Percentiles rank a stretch among this genome's conserved stretches.
Evolutionary conservation across 2,329 filamentous ascomycete genomes (phyloP).

Genomic region (Beauveria sp.): DNA sequence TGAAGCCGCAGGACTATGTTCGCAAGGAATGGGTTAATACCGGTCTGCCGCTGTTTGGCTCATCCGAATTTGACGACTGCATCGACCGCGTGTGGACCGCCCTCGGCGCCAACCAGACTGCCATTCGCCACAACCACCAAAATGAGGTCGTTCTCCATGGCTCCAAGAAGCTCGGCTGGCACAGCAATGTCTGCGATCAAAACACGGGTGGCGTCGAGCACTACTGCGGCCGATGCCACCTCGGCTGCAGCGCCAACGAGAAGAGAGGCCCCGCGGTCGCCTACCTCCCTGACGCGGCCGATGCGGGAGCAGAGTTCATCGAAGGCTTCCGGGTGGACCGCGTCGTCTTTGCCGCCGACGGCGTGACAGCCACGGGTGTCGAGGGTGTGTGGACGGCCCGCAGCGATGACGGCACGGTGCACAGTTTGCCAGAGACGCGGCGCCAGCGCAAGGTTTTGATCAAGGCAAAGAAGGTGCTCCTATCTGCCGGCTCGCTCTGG

Average conservation of each 20-base stretch:
- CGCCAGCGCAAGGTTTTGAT: slow-evolving; percentile 57
- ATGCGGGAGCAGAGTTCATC: slow-evolving; percentile 70
- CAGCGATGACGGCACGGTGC: slow-evolving; percentile 52
- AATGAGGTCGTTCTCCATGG: slow-evolving; percentile 71
- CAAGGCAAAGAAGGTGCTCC: slow-evolving; percentile 71
- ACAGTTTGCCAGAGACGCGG: slow-evolving; percentile 40
- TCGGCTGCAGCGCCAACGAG: slow-evolving; percentile 56
- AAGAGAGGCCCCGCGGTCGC: slow-evolving; percentile 74
- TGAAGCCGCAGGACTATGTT: slow-evolving; percentile 65
- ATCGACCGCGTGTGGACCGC: slow-evolving; percentile 70
- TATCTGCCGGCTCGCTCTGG: slow-evolving; percentile 70
- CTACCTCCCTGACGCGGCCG: slow-evolving; percentile 73
- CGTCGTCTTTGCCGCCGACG: slow-evolving; percentile 57
- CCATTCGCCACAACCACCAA: slow-evolving; percentile 63
- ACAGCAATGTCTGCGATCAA: slow-evolving; percentile 62
- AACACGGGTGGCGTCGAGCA: slow-evolving; percentile 71
- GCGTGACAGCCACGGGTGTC: slow-evolving; percentile 60
- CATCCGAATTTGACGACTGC: slow-evolving; percentile 65
- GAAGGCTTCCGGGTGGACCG: slow-evolving; percentile 71
- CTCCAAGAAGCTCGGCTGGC: slow-evolving; percentile 64
- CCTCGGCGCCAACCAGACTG: slow-evolving; percentile 65
- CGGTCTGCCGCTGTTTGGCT: slow-evolving; percentile 67
- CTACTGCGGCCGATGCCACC: slow-evolving; percentile 59
- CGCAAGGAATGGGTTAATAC: slow-evolving; percentile 70
- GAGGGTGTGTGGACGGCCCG: slow-evolving; percentile 68